Percentiles rank a stretch among this genome's conserved stretches.
These are phyloP conservation scores for Collybia nuda DNA, from an alignment of 768 basidiomycete genomes.

Conservation along the genomic window DNA sequence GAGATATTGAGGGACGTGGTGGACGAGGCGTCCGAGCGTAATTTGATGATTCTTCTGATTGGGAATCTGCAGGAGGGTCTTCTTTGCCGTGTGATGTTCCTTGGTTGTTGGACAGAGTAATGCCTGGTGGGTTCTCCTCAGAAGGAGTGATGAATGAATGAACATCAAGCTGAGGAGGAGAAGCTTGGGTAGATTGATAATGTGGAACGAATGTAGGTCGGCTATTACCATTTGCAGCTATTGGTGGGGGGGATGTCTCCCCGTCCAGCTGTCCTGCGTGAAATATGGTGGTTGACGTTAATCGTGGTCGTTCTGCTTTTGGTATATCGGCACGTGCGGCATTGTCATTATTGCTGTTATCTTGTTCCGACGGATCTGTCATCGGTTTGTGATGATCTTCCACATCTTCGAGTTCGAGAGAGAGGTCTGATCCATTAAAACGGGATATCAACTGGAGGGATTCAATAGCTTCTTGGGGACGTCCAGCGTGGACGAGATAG, in stretches of 20 bases:
- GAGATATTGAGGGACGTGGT: not conserved
- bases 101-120: conserved; percentile 12
- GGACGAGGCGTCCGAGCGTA: conserved; percentile 5
- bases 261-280: conserved; percentile 30
- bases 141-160: conserved; percentile 26
- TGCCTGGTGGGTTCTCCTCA: conserved; percentile 11
- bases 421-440: conserved; percentile 78
- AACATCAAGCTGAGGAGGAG: conserved; percentile 23
- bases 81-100: not conserved
- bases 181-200: conserved; percentile 35
- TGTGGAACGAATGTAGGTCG: conserved; percentile 22
- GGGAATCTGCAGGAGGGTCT: not conserved
- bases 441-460: conserved; percentile 81
- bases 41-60: not conserved
- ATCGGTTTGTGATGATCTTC: conserved; percentile 32
- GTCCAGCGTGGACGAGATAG: conserved; percentile 87
- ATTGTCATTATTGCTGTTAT: conserved; percentile 2
- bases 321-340: conserved; percentile 2
- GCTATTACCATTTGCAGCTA: not conserved
- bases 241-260: conserved; percentile 4
- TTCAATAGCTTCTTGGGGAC: conserved; percentile 80
- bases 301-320: conserved; percentile 14
- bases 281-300: conserved; percentile 32
- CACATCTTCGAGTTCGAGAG: conserved; percentile 73
- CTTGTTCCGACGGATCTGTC: conserved; percentile 12